Conservation (phyloP, 345 rosid species). For the Populus pruinosa region DNA sequence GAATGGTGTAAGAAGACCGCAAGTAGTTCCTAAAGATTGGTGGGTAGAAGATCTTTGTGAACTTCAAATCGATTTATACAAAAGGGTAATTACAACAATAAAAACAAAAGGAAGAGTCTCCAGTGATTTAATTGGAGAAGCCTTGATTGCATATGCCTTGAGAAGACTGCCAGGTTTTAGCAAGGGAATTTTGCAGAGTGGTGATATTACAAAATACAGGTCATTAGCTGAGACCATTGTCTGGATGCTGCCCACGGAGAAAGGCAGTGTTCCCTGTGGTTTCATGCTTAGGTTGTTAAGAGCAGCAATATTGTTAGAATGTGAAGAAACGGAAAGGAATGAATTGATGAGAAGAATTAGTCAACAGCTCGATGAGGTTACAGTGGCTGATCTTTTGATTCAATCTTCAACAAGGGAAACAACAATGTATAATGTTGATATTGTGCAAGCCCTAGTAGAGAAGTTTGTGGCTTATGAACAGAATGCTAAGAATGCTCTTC, state of each 20-base stretch:
- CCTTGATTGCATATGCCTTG: constrained; percentile 40
- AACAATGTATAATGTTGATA: constrained; percentile 20
- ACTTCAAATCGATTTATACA: constrained; percentile 42
- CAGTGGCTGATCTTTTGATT: constrained; percentile 32
- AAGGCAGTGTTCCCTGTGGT: constrained; percentile 29
- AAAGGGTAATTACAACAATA: constrained; percentile 38
- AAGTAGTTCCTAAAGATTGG: constrained; percentile 48
- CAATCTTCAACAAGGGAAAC: constrained; percentile 22
- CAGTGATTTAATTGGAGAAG: constrained; percentile 40
- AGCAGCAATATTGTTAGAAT: constrained; percentile 24
- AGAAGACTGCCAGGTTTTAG: constrained; percentile 30
- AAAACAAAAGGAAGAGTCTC: constrained; percentile 29
- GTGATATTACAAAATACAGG: constrained; percentile 22
- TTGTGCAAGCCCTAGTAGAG: constrained; percentile 25
- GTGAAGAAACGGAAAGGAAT: constrained; percentile 25
- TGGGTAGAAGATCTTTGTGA: constrained; percentile 59
- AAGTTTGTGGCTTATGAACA: constrained; percentile 14
- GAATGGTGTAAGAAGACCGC: constrained; percentile 30
- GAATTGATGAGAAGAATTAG: constrained; percentile 28
- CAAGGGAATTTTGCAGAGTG: constrained; percentile 20
- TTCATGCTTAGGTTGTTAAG: constrained; percentile 32
- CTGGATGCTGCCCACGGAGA: constrained; percentile 25
- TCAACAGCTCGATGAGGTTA: constrained; percentile 22
- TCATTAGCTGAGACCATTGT: constrained; percentile 25
- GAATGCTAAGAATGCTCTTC: not conserved